Conservation (phyloP, 192 early-diverging fungal species). For the Spizellomyces sp. region DNA sequence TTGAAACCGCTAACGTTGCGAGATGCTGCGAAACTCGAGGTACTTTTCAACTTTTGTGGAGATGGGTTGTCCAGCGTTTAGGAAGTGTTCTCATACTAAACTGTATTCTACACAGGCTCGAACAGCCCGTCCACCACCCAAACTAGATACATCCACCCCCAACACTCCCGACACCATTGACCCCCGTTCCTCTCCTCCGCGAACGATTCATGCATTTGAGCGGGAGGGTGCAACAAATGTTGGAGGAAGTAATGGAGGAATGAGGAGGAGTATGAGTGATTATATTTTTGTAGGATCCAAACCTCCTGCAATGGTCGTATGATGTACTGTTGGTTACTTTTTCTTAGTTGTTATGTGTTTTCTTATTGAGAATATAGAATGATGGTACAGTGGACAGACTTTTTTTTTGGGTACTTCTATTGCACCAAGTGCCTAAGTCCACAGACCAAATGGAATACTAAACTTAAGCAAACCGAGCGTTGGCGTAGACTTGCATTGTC, state of each 20-base stretch:
- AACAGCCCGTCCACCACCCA: slow-evolving; percentile 12
- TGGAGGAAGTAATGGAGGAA: neutral
- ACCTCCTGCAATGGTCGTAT: slow-evolving; percentile 23
- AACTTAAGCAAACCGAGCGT: too few species aligned
- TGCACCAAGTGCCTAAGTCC: too few species aligned
- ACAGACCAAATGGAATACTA: too few species aligned
- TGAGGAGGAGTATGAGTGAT: slow-evolving; percentile 35
- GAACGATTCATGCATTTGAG: neutral
- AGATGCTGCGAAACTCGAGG: slow-evolving; percentile 21
- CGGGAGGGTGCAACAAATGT: neutral
- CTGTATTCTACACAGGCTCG: neutral
- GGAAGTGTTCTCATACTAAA: neutral
- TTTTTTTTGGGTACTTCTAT: too few species aligned
- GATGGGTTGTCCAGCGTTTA: neutral
- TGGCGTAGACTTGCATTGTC: too few species aligned
- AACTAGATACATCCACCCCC: slow-evolving; percentile 1
- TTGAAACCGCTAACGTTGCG: slow-evolving; percentile 23
- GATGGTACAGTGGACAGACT: too few species aligned
- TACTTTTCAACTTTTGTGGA: slow-evolving; percentile 3
- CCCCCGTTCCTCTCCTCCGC: neutral
- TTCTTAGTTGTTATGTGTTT: neutral
- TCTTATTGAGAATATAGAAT: slow-evolving; percentile 4
- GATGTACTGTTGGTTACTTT: neutral
- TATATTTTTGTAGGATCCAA: slow-evolving; percentile 26
- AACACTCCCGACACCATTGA: slow-evolving; percentile 10